A percentile compares a stretch with the other conserved stretches of the same genome.
phyloP scores from a whole-genome alignment of 257 asterid species.

The Solanum bukasovii region DNA sequence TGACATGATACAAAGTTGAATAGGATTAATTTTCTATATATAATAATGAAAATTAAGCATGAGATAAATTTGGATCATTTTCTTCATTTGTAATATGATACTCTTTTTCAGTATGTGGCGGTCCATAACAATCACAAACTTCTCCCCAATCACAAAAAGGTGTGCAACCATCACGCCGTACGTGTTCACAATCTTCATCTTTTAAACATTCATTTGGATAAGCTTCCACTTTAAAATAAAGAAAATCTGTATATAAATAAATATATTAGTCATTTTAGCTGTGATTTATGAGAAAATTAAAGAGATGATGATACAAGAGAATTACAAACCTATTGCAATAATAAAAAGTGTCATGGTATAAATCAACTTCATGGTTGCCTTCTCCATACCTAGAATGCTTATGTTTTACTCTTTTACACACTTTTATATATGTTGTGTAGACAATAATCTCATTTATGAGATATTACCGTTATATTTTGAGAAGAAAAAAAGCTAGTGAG shows the following conservation, averaged over 20 bases:
- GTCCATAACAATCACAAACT: neutral
- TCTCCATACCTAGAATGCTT: neutral
- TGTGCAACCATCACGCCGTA: neutral
- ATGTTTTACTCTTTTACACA: neutral
- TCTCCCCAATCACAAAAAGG: neutral
- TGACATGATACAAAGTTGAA: neutral
- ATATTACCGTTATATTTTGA: neutral
- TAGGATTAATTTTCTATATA: neutral
- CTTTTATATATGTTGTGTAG: neutral
- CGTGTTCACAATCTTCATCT: neutral
- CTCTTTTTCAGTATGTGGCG: neutral
- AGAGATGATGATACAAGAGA: neutral
- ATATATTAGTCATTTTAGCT: neutral
- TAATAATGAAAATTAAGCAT: neutral
- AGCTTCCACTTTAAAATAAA: neutral
- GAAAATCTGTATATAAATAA: neutral
- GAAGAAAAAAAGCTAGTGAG: neutral
- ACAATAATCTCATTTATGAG: neutral
- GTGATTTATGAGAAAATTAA: neutral
- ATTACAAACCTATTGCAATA: neutral
- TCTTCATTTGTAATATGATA: neutral
- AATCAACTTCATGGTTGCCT: neutral
- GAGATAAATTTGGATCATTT: neutral
- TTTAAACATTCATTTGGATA: neutral
- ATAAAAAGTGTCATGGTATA: neutral